A percentile compares a stretch with the other conserved stretches of the same genome.
These are phyloP conservation scores for Gossypium arboreum DNA, from an alignment of 345 rosid genomes.

Conservation along the genomic window DNA sequence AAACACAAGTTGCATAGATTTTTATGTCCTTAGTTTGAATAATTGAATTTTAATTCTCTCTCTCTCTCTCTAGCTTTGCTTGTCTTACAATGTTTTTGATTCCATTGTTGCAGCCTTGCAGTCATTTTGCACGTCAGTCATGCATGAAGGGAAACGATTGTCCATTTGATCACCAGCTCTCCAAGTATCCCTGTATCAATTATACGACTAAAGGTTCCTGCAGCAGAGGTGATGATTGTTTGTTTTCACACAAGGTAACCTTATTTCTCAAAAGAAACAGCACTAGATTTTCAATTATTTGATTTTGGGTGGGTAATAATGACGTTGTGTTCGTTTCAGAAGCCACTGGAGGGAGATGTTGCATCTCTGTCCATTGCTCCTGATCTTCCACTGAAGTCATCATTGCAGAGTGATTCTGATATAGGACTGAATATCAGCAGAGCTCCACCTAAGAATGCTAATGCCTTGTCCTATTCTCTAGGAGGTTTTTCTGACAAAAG, in stretches of 20 bases:
- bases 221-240: conserved; percentile 62
- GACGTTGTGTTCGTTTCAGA: conserved; percentile 21
- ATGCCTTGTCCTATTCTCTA: conserved; percentile 13
- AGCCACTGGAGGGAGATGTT: conserved; percentile 32
- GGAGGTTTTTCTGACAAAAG: conserved; percentile 20
- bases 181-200: conserved; percentile 73
- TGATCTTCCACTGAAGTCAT: conserved; percentile 23
- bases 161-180: conserved; percentile 86
- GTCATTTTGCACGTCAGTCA: conserved; percentile 69
- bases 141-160: conserved; percentile 93
- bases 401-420: conserved; percentile 21
- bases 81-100: conserved; percentile 1
- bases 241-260: conserved; percentile 88
- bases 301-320: conserved; percentile 5
- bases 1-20: background rate
- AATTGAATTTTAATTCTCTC: background rate
- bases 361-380: conserved; percentile 22
- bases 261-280: conserved; percentile 1
- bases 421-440: conserved; percentile 14
- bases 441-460: conserved; percentile 2
- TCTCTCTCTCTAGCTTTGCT: background rate
- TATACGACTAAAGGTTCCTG: conserved; percentile 55
- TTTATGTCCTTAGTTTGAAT: background rate
- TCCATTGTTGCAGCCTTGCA: conserved; percentile 72
- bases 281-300: background rate